These are phyloP conservation scores for Ceratocystis eucalypticola DNA, from an alignment of 2,329 filamentous ascomycete species.

Conservation along the genomic window DNA sequence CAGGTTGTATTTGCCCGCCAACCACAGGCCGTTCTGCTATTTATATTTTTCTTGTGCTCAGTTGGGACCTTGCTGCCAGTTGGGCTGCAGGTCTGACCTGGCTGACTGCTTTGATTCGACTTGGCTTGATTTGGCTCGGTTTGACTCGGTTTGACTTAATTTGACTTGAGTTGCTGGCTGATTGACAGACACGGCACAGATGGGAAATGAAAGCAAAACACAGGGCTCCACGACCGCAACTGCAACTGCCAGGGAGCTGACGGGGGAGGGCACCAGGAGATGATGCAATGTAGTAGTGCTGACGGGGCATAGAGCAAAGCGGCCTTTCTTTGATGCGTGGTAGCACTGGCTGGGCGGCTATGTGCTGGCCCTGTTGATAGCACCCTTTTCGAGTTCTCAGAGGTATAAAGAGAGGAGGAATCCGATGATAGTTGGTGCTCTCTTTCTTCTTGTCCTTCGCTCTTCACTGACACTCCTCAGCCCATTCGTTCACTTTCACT, in stretches of 20 bases:
- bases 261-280: background rate
- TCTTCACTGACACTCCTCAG: background rate
- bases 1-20: background rate
- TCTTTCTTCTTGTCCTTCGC: conserved; percentile 1
- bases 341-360: background rate
- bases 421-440: background rate
- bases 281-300: background rate
- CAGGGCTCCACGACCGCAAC: background rate
- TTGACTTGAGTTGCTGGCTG: background rate
- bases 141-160: too few species aligned
- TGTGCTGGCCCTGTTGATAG: background rate
- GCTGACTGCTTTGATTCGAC: too few species aligned
- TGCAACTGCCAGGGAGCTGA: conserved; percentile 4
- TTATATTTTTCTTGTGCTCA: too few species aligned
- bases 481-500: conserved; percentile 10
- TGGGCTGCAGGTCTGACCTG: background rate
- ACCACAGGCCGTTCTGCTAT: background rate
- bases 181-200: background rate
- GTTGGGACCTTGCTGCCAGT: background rate
- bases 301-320: background rate
- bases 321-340: background rate
- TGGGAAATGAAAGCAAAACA: conserved; percentile 16
- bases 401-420: background rate
- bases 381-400: background rate
- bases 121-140: too few species aligned